Evolutionary conservation across 345 rosid genomes (phyloP), one percentile per base, ranked within the genome.

Genomic region (Streptanthus diversifolius): DNA sequence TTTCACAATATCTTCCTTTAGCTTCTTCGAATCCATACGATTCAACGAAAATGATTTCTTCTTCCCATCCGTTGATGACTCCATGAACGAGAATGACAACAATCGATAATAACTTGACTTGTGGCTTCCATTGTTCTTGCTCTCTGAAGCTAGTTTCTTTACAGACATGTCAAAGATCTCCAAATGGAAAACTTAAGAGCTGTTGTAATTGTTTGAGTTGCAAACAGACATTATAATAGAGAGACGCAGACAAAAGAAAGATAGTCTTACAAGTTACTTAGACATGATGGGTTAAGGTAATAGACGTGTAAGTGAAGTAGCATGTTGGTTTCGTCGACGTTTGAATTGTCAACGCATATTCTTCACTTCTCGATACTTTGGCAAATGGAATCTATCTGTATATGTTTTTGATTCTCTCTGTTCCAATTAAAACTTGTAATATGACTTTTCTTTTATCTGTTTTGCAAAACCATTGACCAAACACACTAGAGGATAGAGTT

Each of bases 1-100:
- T 71, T 87, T 88, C 39, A 40, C 77, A 55, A 93, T 93, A 65
- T 85, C 96, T 5, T 29, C 80, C 83, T 91, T 91, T 33, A 93
- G 70, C 85, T 85, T 86, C 45, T 65, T 74, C 0, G 97, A 89
- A 79, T 91, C 92, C 47, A 79, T 54, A 5, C 85, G 82, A 18
- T 37, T 70, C 63, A 91, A 75, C 10, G 95, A 79, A 5, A 54
- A 69, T 37, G 59, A 71, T 54, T 65, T 71, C n/a, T 81, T 83
- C 11, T 62, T 76, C 0, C 83, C 83, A 22, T 83, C 84, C 7
- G 72, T 51, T 22, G 78, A 47, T 17, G 74, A 40, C 84, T 88
- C 95, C 54, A 35, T n/a, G 68, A 80, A 85, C 4, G 90, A 72
- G 70, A 81, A 85, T 4, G 91, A 75, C 54, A 84, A 80, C 59